These are phyloP conservation scores for Saccharomyces eubayanus DNA, from an alignment of 805 yeast genomes.

Conservation along the genomic window DNA sequence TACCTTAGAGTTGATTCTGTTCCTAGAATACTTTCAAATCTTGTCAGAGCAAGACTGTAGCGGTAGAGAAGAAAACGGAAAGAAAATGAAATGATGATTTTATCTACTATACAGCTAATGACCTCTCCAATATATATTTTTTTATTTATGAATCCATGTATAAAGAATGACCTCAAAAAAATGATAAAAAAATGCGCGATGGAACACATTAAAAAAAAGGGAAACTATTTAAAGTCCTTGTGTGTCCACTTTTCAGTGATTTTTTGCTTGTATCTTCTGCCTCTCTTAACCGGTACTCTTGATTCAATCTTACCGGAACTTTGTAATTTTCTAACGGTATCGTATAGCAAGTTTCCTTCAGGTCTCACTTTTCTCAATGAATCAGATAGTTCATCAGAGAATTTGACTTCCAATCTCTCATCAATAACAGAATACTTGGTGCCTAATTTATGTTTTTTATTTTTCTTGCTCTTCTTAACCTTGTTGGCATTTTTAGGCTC, in stretches of 20 bases:
- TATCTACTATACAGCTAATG: not conserved
- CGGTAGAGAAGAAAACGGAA: not conserved
- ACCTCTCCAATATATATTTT: not conserved
- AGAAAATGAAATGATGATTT: not conserved
- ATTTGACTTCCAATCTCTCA: constrained; percentile 59
- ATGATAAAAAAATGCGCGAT: not conserved
- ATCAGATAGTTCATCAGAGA: constrained; percentile 80
- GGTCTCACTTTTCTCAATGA: constrained; percentile 78
- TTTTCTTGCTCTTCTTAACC: constrained; percentile 24
- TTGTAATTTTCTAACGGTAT: constrained; percentile 74
- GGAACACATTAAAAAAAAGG: not conserved
- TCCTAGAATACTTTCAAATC: not conserved
- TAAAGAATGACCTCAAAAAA: not conserved
- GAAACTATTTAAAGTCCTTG: constrained; percentile 65
- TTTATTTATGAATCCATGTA: not conserved
- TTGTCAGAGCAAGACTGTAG: not conserved
- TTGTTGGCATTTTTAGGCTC: constrained; percentile 12
- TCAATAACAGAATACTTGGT: constrained; percentile 41
- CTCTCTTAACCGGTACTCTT: constrained; percentile 54
- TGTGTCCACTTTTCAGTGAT: constrained; percentile 88
- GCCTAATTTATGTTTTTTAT: constrained; percentile 35
- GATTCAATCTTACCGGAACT: constrained; percentile 81
- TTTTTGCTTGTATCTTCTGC: constrained; percentile 62
- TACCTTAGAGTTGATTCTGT: not conserved
- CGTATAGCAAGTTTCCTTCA: constrained; percentile 81